Percentiles rank a stretch among this genome's conserved stretches.
Evolutionary conservation across 2,329 filamentous ascomycete species (phyloP).

Genomic region (Claviceps purpurea): DNA sequence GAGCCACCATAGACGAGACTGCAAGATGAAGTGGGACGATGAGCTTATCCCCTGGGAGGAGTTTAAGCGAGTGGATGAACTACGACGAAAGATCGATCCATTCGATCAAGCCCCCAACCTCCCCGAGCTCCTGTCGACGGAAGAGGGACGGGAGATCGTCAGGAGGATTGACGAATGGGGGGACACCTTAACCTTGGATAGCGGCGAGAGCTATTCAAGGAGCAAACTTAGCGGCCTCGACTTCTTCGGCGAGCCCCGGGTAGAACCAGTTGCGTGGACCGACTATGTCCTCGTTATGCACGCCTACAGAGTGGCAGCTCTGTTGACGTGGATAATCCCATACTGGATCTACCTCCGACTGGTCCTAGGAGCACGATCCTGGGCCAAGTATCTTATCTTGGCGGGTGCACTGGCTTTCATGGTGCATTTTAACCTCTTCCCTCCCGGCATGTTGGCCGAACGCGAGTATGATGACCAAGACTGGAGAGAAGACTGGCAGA

Average conservation of each 20-base stretch:
- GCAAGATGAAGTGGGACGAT: neutral
- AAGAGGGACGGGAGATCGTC: too few relatives aligned
- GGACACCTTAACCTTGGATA: too few relatives aligned
- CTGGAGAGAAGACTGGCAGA: too few relatives aligned
- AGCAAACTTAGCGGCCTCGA: too few relatives aligned
- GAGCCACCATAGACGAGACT: neutral
- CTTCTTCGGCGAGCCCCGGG: too few relatives aligned
- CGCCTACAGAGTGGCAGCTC: neutral
- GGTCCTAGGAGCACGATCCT: neutral
- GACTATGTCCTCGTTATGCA: too few relatives aligned
- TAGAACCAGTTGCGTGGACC: too few relatives aligned
- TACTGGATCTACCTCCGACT: neutral
- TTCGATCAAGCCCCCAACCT: neutral
- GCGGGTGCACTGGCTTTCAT: neutral
- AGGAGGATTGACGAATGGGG: too few relatives aligned
- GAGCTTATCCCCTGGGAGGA: neutral
- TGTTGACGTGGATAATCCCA: neutral
- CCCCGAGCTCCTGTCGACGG: neutral
- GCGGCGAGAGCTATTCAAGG: too few relatives aligned
- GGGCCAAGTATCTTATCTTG: neutral
- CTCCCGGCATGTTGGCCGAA: too few relatives aligned
- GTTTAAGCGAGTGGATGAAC: neutral
- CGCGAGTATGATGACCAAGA: too few relatives aligned
- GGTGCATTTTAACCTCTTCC: too few relatives aligned
- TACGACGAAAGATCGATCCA: neutral